These are phyloP conservation scores for Fistulifera solaris DNA, from an alignment of 108 stramenopile species.

Conservation along the genomic window DNA sequence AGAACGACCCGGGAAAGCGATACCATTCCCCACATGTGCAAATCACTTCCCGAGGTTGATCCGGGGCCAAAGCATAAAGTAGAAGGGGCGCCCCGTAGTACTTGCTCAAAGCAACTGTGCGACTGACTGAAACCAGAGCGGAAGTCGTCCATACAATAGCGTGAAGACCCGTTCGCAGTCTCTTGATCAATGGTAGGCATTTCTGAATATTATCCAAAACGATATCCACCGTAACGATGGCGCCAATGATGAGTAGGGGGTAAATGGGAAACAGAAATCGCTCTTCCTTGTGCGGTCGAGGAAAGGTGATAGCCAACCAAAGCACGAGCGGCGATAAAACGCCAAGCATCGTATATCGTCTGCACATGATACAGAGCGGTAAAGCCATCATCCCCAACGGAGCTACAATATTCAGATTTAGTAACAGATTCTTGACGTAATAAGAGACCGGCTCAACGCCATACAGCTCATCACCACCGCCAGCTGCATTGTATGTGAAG, in stretches of 20 bases:
- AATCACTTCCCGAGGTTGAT: conserved; percentile 21
- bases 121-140: conserved; percentile 36
- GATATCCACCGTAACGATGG: conserved; percentile 21
- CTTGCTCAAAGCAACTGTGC: conserved; percentile 51
- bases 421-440: conserved; percentile 88
- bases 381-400: conserved; percentile 32
- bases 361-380: conserved; percentile 11
- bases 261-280: conserved; percentile 89
- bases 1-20: conserved; percentile 87
- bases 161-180: conserved; percentile 12
- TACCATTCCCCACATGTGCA: conserved; percentile 98
- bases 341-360: background rate
- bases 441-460: conserved; percentile 89
- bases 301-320: conserved; percentile 76
- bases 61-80: conserved; percentile 37
- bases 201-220: conserved; percentile 1
- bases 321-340: conserved; percentile 27
- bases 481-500: conserved; percentile 64
- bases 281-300: conserved; percentile 94
- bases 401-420: conserved; percentile 80
- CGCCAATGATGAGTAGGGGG: conserved; percentile 78
- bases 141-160: conserved; percentile 25
- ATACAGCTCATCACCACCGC: conserved; percentile 92
- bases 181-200: background rate
- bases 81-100: conserved; percentile 72